Conservation (phyloP, 2,329 filamentous ascomycete species). For the Fusarium globosum region DNA sequence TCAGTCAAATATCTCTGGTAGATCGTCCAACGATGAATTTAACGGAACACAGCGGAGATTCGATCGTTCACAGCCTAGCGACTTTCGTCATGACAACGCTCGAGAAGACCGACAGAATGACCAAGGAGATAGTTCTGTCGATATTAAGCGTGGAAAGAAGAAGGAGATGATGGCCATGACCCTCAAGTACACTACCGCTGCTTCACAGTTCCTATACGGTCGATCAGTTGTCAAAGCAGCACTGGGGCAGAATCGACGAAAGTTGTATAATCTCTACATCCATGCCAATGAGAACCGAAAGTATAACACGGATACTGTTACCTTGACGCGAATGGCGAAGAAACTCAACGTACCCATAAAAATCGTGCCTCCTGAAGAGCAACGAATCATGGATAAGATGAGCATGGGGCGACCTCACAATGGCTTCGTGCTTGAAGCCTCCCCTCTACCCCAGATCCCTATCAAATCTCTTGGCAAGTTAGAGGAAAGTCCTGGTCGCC, state of each 20-base stretch:
- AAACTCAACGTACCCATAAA: conserved; percentile 64
- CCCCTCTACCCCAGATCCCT: conserved; percentile 79
- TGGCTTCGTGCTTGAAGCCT: conserved; percentile 87
- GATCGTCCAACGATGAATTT: not conserved
- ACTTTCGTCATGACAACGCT: conserved; percentile 15
- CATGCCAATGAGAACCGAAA: conserved; percentile 69
- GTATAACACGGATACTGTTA: conserved; percentile 58
- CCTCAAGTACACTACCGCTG: conserved; percentile 77
- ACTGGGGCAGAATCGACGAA: conserved; percentile 72
- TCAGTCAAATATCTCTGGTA: conserved; percentile 5
- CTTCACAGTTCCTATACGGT: conserved; percentile 93
- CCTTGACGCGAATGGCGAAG: conserved; percentile 60
- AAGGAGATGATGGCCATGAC: conserved; percentile 52
- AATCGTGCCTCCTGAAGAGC: conserved; percentile 68
- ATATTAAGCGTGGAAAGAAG: conserved; percentile 37
- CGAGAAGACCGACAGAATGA: conserved; percentile 21
- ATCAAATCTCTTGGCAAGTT: conserved; percentile 67
- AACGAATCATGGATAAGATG: conserved; percentile 84
- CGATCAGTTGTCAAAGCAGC: conserved; percentile 83
- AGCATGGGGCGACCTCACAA: conserved; percentile 87
- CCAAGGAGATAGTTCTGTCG: not conserved
- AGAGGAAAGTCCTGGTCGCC: conserved; percentile 55
- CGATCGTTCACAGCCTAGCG: conserved; percentile 6
- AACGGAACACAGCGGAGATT: conserved; percentile 16
- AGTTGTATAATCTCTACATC: conserved; percentile 87